Conservation (phyloP, 2,329 filamentous ascomycete genomes). For the Alternaria hordeiaustralica region DNA sequence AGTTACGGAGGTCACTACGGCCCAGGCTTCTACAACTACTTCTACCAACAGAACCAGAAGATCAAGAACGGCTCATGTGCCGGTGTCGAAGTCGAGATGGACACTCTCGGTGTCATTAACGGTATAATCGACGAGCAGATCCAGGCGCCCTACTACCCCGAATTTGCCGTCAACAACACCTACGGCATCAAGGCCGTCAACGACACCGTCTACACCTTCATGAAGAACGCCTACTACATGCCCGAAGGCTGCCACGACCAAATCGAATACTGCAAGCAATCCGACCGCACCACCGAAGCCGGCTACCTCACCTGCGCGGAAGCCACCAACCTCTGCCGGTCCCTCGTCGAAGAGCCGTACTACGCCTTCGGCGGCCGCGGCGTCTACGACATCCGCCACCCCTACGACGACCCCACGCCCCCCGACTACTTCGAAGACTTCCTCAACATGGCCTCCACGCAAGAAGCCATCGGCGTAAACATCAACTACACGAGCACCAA, state of each 20-base stretch:
- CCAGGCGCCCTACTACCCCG: slow-evolving; percentile 55
- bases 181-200: slow-evolving; percentile 60
- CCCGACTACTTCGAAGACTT: slow-evolving; percentile 59
- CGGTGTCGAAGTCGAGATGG: slow-evolving; percentile 60
- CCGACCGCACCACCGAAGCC: slow-evolving; percentile 29
- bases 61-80: slow-evolving; percentile 56
- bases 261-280: slow-evolving; percentile 54
- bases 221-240: slow-evolving; percentile 55
- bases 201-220: slow-evolving; percentile 53
- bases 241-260: slow-evolving; percentile 60
- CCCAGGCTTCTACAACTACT: slow-evolving; percentile 62
- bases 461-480: slow-evolving; percentile 57
- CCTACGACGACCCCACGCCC: slow-evolving; percentile 60
- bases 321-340: slow-evolving; percentile 52
- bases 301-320: slow-evolving; percentile 45
- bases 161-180: slow-evolving; percentile 62
- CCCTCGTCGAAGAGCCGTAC: slow-evolving; percentile 55
- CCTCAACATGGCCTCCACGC: slow-evolving; percentile 60
- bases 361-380: slow-evolving; percentile 51
- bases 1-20: slow-evolving; percentile 57
- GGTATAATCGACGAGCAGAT: slow-evolving; percentile 61
- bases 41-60: slow-evolving; percentile 62
- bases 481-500: slow-evolving; percentile 62
- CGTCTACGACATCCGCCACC: slow-evolving; percentile 62
- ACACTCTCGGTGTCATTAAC: slow-evolving; percentile 62